Base-by-base conservation (phyloP, 2,329 filamentous ascomycete genomes). In the Sporothrix brunneoviolacea region DNA sequence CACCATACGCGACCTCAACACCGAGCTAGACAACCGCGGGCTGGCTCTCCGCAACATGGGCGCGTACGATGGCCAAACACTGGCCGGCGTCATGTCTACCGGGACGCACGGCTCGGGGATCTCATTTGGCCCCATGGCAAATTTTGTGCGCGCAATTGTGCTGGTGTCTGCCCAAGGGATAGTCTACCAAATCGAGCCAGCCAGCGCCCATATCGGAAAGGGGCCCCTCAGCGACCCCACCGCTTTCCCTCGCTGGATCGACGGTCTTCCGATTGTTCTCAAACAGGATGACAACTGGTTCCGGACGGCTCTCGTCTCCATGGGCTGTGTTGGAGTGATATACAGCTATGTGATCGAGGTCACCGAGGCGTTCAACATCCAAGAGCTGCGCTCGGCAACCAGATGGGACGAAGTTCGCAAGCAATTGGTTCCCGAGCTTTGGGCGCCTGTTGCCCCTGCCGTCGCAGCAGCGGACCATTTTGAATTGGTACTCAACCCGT, bases 121-220 rank as follows among this genome's bases (percentile, higher is more conserved):
- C 8, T 16, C 16, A 1, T 61, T 50, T 35, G 58, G 57, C 1
- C 60, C 60, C 0, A 37, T 62, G 51, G 49, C 52, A 8, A 54
- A 46, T 33, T 55, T 51, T 35, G 39, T 60, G 16, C 54, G 53
- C 4, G 57, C 60, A 10, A 57, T 62, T 40, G 58, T 62, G 0
- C 55, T 62, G 4, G 60, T 61, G 1, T 51, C 56, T 2, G 55
- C 54, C 7, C 54, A 37, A 1, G 59, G 58, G 0, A 56, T 47
- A 4, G 59, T 61, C 3, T 61, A 58, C 55, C 60, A 62, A 35
- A 58, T 62, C 39, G 60, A 62, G 48, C 57, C 59, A 2, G 30
- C 51, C 24, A 55, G 35, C 13, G 19, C n/a, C 15, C 5, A 5
- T 2, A 44, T 53, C 4, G 53, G 47, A 1, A 38, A 48, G 3